Percentiles rank a stretch among this genome's conserved stretches.
These are phyloP conservation scores for Kentomonas sorsogonicus DNA, from an alignment of 208 protist genomes.

Conservation along the genomic window DNA sequence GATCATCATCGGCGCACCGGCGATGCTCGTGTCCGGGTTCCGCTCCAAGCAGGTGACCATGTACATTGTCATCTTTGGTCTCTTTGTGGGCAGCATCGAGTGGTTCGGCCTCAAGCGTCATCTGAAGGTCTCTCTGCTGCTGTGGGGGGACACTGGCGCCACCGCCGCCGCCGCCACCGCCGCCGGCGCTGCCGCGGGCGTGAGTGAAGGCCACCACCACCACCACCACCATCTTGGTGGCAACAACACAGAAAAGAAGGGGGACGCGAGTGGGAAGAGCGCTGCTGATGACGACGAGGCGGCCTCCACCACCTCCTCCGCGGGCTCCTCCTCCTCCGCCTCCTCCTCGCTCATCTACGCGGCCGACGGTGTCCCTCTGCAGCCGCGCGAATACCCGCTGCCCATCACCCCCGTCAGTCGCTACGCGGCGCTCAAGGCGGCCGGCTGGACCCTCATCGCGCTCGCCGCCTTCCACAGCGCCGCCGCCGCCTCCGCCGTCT, in stretches of 20 bases:
- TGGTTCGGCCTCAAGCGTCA: slow-evolving; percentile 78
- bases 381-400: slow-evolving; percentile 45
- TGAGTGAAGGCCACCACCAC: no score
- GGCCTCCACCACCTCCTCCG: no score
- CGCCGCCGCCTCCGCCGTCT: slow-evolving; percentile 23
- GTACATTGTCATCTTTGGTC: slow-evolving; percentile 36
- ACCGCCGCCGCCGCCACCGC: neutral
- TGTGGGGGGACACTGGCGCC: slow-evolving; percentile 7
- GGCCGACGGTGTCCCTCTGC: no score
- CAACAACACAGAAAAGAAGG: no score
- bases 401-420: slow-evolving; percentile 41
- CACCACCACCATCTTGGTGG: no score
- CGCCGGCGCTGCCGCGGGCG: neutral
- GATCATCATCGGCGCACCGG: slow-evolving; percentile 46
- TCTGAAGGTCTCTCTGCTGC: slow-evolving; percentile 72
- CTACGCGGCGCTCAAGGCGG: slow-evolving; percentile 40
- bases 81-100: slow-evolving; percentile 58
- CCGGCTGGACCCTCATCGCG: slow-evolving; percentile 42
- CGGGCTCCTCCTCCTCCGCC: no score
- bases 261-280: no score
- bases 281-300: no score
- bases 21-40: slow-evolving; percentile 29
- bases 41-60: slow-evolving; percentile 35
- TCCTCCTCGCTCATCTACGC: no score
- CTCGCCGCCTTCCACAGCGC: slow-evolving; percentile 38